Evolutionary conservation across 2,329 filamentous ascomycete species (phyloP).

Genomic region (Mariannaea elegans): DNA sequence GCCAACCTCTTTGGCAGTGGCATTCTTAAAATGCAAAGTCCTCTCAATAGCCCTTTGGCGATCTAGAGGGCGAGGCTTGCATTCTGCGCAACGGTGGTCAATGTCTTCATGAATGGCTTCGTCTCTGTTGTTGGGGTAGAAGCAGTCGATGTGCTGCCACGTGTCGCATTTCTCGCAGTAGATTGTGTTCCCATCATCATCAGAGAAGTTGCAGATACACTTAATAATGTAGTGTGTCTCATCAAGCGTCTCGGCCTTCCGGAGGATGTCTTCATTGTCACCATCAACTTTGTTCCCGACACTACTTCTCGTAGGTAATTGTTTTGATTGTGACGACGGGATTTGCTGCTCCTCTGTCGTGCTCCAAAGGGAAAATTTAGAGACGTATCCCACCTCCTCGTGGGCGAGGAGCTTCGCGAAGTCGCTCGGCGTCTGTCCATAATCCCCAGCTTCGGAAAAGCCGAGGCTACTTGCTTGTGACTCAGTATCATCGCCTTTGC

Average conservation of each 20-base stretch:
- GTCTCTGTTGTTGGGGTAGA: conserved; percentile 79
- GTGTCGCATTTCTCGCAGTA: conserved; percentile 95
- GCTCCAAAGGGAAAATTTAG: neutral
- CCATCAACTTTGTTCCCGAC: no score
- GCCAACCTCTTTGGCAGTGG: conserved; percentile 53
- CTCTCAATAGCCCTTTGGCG: conserved; percentile 77
- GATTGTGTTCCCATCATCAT: conserved; percentile 98
- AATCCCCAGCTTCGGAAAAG: neutral
- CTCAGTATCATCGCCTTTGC: neutral
- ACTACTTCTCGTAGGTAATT: no score
- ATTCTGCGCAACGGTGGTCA: conserved; percentile 89
- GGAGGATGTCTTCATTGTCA: conserved; percentile 52
- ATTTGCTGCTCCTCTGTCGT: neutral
- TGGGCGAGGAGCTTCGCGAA: neutral
- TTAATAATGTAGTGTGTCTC: conserved; percentile 95
- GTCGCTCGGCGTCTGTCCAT: neutral
- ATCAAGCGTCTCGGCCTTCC: conserved; percentile 63
- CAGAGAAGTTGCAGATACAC: conserved; percentile 92
- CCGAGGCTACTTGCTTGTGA: neutral
- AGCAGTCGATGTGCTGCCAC: conserved; percentile 98
- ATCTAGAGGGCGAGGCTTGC: conserved; percentile 81
- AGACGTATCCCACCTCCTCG: neutral
- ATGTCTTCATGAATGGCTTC: conserved; percentile 76
- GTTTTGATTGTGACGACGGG: neutral
- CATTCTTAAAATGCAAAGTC: conserved; percentile 65